Evolutionary conservation across 768 basidiomycete genomes (phyloP), one percentile per base, ranked within the genome.

Genomic region (Hysterangium stoloniferum): DNA sequence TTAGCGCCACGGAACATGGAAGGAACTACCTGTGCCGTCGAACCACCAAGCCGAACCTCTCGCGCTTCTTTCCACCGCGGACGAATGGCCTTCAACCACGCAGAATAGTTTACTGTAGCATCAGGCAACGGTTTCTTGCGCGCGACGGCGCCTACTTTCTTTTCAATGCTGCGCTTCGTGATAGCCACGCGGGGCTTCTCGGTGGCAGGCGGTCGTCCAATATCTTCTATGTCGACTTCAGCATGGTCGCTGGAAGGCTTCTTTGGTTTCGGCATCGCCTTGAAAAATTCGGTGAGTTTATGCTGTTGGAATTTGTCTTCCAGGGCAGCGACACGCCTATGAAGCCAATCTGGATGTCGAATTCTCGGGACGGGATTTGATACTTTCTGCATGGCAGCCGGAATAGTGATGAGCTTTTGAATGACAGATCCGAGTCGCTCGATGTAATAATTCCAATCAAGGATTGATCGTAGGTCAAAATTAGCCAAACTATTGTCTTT

Each of bases 361-460:
- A 98, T 84, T 25, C 96, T 83, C 8, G 95, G 89, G 4, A 98
- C 96, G 4, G 96, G 96, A 62, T 99, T 99, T 4, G 89, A 66
- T 43, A 99, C 87, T 59, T 95, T 95, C 64, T 99, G 96, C 78
- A 98, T 86, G 1, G 96, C 96, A 6, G 96, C 96, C 6, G 96
- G 96, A 58, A 99, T 99, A 1, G 96, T 99, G 68, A 99, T 98
- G 49, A 99, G 72, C 60, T 99, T 99, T 67, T 99, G 96, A 52
- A 99, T 93, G 58, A 98, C 96, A 2, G 93, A 96, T 4, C 96
- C 96, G 20, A 99, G 67, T 15, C 96, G 85, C 61, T 98, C 96
- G 59, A 97, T 94, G 69, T 98, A 99, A 66, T 99, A 99, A 28
- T 82, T 79, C 96, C 96, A 99, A 63, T 99, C 96, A 54, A 99